Conservation (phyloP, 1,284 basidiomycete genomes). For the Stereum hirsutum region DNA sequence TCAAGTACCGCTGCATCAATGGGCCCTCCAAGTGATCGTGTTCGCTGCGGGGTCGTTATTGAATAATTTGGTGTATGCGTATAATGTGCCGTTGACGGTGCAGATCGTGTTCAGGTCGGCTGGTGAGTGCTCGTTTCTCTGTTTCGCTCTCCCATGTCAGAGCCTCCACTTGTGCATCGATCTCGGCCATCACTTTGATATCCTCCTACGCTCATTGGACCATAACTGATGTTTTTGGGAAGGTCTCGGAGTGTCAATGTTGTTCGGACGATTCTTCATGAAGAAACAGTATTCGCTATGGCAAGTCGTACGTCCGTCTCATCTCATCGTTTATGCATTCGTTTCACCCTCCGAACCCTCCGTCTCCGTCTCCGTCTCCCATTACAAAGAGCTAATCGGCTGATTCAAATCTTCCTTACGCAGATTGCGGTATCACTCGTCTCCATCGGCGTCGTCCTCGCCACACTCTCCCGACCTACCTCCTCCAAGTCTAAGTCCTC, state of each 20-base stretch:
- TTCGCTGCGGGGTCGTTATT: slow-evolving; percentile 64
- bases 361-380: too few relatives aligned
- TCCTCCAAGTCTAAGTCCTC: slow-evolving; percentile 22
- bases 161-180: not conserved
- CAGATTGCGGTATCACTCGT: slow-evolving; percentile 67
- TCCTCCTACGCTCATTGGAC: too few relatives aligned
- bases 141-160: not conserved
- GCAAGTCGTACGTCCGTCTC: slow-evolving; percentile 48
- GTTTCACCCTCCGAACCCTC: slow-evolving; percentile 1
- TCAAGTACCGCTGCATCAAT: slow-evolving; percentile 64
- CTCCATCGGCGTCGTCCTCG: slow-evolving; percentile 65
- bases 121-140: slow-evolving; percentile 33
- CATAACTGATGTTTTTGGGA: slow-evolving; percentile 4
- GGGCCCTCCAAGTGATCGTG: slow-evolving; percentile 72
- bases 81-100: slow-evolving; percentile 70
- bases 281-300: slow-evolving; percentile 48
- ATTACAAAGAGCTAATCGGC: too few relatives aligned
- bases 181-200: too few relatives aligned
- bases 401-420: too few relatives aligned
- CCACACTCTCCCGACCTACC: slow-evolving; percentile 61
- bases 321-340: not conserved
- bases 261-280: slow-evolving; percentile 49
- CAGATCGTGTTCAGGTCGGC: slow-evolving; percentile 88
- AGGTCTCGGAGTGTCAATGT: slow-evolving; percentile 65
- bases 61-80: slow-evolving; percentile 84